Evolutionary conservation across 805 yeast genomes (phyloP).

Genomic region (Hanseniaspora singularis): DNA sequence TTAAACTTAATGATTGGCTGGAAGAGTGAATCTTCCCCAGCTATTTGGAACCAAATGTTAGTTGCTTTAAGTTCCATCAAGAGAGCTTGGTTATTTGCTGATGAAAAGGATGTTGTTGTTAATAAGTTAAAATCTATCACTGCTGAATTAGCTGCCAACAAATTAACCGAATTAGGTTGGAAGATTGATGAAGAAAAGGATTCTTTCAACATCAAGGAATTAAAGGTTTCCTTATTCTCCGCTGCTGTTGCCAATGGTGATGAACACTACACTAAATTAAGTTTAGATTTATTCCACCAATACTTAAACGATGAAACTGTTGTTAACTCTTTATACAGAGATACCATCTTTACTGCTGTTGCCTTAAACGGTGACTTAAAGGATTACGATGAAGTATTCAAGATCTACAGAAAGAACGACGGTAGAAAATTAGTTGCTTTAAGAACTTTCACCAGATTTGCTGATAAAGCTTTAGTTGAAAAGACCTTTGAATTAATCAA

Average conservation of each 20-base stretch:
- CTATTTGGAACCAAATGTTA: constrained; percentile 55
- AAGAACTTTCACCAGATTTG: constrained; percentile 54
- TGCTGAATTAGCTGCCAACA: constrained; percentile 43
- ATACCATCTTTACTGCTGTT: constrained; percentile 51
- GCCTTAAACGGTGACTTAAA: constrained; percentile 51
- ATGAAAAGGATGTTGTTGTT: constrained; percentile 33
- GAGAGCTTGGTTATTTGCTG: constrained; percentile 46
- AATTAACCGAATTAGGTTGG: constrained; percentile 52
- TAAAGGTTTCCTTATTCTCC: constrained; percentile 52
- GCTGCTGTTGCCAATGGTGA: constrained; percentile 47
- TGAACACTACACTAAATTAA: constrained; percentile 36
- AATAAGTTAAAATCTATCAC: constrained; percentile 42
- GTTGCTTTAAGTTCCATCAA: constrained; percentile 38
- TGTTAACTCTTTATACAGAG: constrained; percentile 63
- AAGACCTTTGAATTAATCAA: constrained; percentile 47
- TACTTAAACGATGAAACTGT: constrained; percentile 48
- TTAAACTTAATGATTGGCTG: constrained; percentile 49
- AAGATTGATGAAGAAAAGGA: constrained; percentile 43
- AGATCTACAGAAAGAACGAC: constrained; percentile 48
- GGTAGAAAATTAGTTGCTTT: constrained; percentile 47
- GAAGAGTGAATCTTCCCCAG: constrained; percentile 48
- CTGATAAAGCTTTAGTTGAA: constrained; percentile 38
- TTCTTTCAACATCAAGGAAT: constrained; percentile 49
- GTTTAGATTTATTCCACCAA: constrained; percentile 39
- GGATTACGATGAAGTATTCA: constrained; percentile 50